Base-by-base conservation (phyloP, 2,329 filamentous ascomycete species). In the Penicillium sp. region DNA sequence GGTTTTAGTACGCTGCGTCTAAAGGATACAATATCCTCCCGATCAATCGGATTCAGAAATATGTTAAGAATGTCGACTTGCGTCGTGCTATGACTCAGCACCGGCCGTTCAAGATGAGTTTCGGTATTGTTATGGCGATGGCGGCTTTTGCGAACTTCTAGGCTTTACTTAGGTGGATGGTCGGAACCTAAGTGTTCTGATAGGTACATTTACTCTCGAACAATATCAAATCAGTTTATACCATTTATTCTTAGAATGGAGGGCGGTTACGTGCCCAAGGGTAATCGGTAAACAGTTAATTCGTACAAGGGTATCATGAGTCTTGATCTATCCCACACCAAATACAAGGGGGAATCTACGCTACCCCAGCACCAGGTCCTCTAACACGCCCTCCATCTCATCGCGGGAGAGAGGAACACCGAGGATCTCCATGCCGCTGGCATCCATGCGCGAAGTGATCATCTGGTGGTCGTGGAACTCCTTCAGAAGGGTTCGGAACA, bases 391-490 rank as follows among this genome's bases (percentile, higher is more conserved):
- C 72, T 97, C 93, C 68, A 97, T 79, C 74, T 99, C 94, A 60
- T 96, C 91, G 62, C 87, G 88, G 40, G 87, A 81, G 67, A 97
- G 91, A 0, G 94, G 94, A 13, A 96, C 84, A 61, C 89, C 88
- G 43, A 99, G 74, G 48, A 94, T 78, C 70, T 97, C 94, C 2
- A 88, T 92, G 3, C 94, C 94, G 53, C 92, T 78, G 0, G 84
- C 82, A 71, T 99, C 93, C 68, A 93, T 93, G 58, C 86, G 84
- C 58, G 89, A 95, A 51, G 90, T 90, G 59, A 99, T 89, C 85
- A 99, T 97, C 68, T 97, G 91, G 77, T 99, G 94, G 67, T 99
- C 94, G 70, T 97, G 91, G 72, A 99, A 94, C 82, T 99, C 94
- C 76, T 97, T 97, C 59, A 99, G 75, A 69, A 99, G 72, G 26